A percentile compares a stretch with the other conserved stretches of the same genome.
phyloP scores from a whole-genome alignment of 2,329 filamentous ascomycete genomes.

The Hymenoscyphus fraxineus region DNA sequence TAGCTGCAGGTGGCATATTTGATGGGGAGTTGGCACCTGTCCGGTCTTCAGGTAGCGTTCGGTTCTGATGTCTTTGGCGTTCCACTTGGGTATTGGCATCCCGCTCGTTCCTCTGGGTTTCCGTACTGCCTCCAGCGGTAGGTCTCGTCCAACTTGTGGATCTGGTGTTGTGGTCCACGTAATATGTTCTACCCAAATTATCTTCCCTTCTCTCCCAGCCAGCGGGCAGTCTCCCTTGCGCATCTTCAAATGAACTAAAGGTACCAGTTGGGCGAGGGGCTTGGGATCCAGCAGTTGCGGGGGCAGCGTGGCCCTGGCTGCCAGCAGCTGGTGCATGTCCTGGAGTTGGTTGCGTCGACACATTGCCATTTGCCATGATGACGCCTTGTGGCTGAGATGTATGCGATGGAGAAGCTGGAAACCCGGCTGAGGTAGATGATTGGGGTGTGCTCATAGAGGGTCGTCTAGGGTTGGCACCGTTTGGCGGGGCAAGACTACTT shows the following conservation, averaged over 20 bases:
- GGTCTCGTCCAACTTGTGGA: conserved; percentile 96
- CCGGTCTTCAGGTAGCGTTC: conserved; percentile 91
- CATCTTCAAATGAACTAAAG: conserved; percentile 92
- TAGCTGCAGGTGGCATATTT: conserved; percentile 58
- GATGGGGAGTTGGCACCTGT: conserved; percentile 84
- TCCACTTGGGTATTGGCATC: conserved; percentile 92
- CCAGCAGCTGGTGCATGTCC: conserved; percentile 35
- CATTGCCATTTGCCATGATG: conserved; percentile 31
- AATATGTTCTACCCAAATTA: conserved; percentile 91
- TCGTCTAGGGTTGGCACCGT: conserved; percentile 30
- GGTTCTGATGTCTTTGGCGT: conserved; percentile 88
- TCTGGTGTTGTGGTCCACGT: conserved; percentile 95
- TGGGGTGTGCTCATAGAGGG: conserved; percentile 34
- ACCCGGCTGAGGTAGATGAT: conserved; percentile 29
- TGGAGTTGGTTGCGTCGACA: conserved; percentile 32
- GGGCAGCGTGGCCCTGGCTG: conserved; percentile 29
- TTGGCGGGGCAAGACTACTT: conserved; percentile 34
- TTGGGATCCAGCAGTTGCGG: conserved; percentile 25
- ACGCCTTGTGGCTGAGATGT: conserved; percentile 27
- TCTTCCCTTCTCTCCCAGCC: conserved; percentile 97
- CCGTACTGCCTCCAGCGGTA: conserved; percentile 70
- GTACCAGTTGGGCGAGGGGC: conserved; percentile 40
- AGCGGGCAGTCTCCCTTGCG: conserved; percentile 84
- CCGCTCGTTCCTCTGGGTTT: conserved; percentile 72
- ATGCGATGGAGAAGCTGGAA: conserved; percentile 38